phyloP scores from a whole-genome alignment of 2,329 filamentous ascomycete species.

The Alternaria ethzedia region DNA sequence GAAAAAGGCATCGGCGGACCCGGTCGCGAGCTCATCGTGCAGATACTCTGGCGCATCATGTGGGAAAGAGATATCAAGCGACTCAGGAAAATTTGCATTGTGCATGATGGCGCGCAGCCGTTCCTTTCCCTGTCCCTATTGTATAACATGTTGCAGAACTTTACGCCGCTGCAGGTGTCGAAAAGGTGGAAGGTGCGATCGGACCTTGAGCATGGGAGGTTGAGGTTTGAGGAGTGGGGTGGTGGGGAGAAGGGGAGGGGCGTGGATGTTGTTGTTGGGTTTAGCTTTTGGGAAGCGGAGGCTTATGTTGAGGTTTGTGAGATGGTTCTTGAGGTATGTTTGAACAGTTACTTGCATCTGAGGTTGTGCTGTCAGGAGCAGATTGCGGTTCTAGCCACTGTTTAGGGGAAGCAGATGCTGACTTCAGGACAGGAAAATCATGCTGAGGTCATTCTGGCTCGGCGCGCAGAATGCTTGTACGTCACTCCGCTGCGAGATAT shows the following conservation, averaged over 20 bases:
- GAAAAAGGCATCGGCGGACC: background rate
- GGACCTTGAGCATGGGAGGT: constrained; percentile 13
- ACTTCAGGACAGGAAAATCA: background rate
- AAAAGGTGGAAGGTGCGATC: constrained; percentile 6
- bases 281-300: constrained; percentile 14
- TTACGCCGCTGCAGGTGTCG: constrained; percentile 1
- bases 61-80: constrained; percentile 11
- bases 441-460: constrained; percentile 7
- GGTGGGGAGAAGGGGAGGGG: background rate
- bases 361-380: background rate
- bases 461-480: constrained; percentile 3
- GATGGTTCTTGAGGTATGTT: constrained; percentile 9
- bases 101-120: constrained; percentile 17
- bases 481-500: background rate
- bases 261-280: constrained; percentile 5
- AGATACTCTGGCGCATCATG: constrained; percentile 21
- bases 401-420: background rate
- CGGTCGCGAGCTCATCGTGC: constrained; percentile 10
- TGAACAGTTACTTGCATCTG: background rate
- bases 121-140: constrained; percentile 4
- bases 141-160: constrained; percentile 5
- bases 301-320: constrained; percentile 9
- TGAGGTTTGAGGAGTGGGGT: constrained; percentile 9
- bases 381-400: background rate
- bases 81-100: constrained; percentile 20